A percentile compares a stretch with the other conserved stretches of the same genome.
Evolutionary conservation across 1,284 basidiomycete species (phyloP).

Genomic region (Leccinum huronense): DNA sequence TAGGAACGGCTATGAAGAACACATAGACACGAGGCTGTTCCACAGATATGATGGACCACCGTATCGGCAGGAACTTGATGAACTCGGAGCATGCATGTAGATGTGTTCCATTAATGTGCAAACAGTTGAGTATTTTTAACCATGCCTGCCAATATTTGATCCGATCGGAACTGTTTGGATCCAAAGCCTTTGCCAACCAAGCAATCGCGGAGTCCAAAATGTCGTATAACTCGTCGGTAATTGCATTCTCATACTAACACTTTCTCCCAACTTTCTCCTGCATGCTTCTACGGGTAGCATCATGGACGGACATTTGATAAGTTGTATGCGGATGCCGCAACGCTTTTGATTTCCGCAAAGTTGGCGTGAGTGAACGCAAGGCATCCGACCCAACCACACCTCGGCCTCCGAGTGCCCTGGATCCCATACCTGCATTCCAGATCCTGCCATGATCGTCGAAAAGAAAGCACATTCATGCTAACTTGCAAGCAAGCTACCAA

Average conservation of each 20-base stretch:
- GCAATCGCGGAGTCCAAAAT: constrained; percentile 6
- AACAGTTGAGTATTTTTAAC: neutral
- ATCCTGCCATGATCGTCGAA: neutral
- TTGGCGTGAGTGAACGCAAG: neutral
- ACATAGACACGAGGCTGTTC: neutral
- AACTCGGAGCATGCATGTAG: neutral
- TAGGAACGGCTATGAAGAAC: constrained; percentile 4
- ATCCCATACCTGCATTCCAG: neutral
- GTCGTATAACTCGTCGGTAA: neutral
- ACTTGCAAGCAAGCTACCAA: neutral
- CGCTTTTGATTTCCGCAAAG: neutral
- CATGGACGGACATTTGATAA: neutral
- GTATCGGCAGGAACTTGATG: neutral
- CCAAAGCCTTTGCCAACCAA: neutral
- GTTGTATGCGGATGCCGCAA: neutral
- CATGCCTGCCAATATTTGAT: neutral
- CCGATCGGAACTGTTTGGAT: neutral
- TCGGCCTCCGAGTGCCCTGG: neutral
- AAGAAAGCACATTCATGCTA: neutral
- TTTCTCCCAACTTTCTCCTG: neutral
- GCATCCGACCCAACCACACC: neutral
- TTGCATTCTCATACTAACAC: neutral
- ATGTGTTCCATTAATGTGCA: neutral
- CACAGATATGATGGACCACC: neutral
- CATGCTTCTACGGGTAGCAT: neutral